phyloP scores from a whole-genome alignment of 106 monocot species.

The Gastrodia elata region DNA sequence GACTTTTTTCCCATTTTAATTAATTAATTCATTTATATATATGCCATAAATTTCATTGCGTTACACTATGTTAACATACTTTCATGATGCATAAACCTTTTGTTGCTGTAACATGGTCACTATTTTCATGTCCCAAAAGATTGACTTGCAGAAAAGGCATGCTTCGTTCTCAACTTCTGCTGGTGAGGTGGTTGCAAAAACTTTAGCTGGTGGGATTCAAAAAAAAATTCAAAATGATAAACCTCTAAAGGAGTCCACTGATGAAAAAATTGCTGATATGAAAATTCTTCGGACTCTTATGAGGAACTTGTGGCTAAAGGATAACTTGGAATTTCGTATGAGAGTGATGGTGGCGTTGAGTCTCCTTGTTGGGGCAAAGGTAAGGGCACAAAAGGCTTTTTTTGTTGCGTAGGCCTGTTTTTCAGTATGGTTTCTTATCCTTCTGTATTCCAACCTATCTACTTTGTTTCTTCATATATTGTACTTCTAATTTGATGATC shows the following conservation, averaged over 20 bases:
- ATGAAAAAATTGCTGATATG: constrained; percentile 60
- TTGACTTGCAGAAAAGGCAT: constrained; percentile 28
- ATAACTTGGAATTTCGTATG: constrained; percentile 67
- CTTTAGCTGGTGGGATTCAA: constrained; percentile 19
- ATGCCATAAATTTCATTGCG: background rate
- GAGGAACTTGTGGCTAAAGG: constrained; percentile 76
- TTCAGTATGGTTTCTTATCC: background rate
- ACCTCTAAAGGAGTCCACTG: constrained; percentile 25
- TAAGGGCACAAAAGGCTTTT: constrained; percentile 7
- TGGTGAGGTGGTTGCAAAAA: constrained; percentile 15
- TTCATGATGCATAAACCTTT: background rate
- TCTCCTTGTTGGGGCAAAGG: constrained; percentile 92
- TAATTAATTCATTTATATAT: background rate
- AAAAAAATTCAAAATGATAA: constrained; percentile 30
- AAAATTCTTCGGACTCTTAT: constrained; percentile 55
- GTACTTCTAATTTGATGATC: constrained; percentile 1
- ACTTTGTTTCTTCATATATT: background rate
- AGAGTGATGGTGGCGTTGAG: constrained; percentile 59
- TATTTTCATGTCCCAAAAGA: constrained; percentile 14
- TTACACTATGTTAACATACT: background rate
- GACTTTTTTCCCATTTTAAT: background rate
- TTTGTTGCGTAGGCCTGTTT: background rate
- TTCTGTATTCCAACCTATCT: background rate
- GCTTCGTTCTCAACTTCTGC: constrained; percentile 67
- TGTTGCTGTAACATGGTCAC: background rate